Evolutionary conservation across 139 green algal species (phyloP).

Genomic region (Gonium pectorale): DNA sequence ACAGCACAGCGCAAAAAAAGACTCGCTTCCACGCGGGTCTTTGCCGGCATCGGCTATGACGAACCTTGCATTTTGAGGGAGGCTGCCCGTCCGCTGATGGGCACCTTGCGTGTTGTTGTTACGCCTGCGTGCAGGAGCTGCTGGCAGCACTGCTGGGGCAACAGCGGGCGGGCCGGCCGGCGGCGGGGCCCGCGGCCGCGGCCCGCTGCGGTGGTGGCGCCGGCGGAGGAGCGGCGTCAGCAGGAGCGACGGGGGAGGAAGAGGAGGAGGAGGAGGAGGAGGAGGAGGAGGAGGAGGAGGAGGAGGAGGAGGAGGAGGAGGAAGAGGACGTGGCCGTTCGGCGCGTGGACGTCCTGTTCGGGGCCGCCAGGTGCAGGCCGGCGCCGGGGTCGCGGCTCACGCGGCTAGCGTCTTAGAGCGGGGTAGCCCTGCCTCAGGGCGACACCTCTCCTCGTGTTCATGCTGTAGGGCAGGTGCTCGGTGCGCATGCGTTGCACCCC

Average conservation of each 20-base stretch:
- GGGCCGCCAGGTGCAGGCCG: neutral
- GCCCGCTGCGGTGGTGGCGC: neutral
- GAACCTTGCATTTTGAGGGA: too few species aligned
- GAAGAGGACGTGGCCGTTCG: neutral
- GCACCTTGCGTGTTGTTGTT: too few species aligned
- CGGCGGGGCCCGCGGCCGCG: neutral
- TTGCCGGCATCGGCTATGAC: too few species aligned
- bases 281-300: neutral
- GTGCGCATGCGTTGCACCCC: neutral
- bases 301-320: neutral
- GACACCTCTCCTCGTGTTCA: neutral
- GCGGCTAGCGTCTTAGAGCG: neutral
- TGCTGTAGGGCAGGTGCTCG: neutral
- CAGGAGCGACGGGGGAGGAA: neutral
- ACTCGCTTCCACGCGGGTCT: too few species aligned
- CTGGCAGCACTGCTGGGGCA: neutral
- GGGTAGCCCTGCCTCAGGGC: neutral
- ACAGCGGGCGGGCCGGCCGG: neutral
- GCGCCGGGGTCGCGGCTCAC: neutral
- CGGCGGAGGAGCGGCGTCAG: slow-evolving; percentile 2
- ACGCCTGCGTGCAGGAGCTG: slow-evolving; percentile 33
- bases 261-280: neutral
- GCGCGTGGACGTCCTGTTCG: slow-evolving; percentile 30
- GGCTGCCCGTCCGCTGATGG: too few species aligned
- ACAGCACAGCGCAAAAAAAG: too few species aligned